Conservation (phyloP, 192 early-diverging fungal species). For the Coemansia sp. region DNA sequence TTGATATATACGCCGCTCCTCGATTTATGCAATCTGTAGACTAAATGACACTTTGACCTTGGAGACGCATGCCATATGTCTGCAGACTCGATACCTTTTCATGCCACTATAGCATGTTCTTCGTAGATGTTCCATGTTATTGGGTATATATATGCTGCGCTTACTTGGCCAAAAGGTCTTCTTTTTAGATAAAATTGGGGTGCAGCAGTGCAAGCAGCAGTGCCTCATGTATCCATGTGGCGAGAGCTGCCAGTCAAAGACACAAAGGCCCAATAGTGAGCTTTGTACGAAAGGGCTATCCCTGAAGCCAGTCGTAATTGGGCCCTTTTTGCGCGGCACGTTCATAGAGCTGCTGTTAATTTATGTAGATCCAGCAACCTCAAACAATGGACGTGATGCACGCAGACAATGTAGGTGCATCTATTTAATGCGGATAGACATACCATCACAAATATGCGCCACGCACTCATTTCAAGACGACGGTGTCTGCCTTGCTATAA, state of each 20-base stretch:
- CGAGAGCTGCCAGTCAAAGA: not conserved
- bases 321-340: not conserved
- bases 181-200: not conserved
- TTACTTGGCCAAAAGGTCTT: not conserved
- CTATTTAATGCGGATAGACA: not conserved
- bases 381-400: not conserved
- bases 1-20: not conserved
- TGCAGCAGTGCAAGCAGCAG: not conserved
- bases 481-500: not conserved
- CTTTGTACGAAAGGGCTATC: not conserved
- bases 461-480: not conserved
- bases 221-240: not conserved
- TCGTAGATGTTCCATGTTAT: not conserved
- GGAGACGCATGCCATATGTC: not conserved
- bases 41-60: not conserved
- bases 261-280: slow-evolving; percentile 7
- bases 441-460: not conserved
- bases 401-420: slow-evolving; percentile 11
- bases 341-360: slow-evolving; percentile 9
- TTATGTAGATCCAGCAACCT: not conserved
- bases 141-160: not conserved
- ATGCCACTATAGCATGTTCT: not conserved
- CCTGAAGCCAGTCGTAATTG: not conserved
- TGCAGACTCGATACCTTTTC: not conserved
- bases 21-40: not conserved